A percentile compares a stretch with the other conserved stretches of the same genome.
These are phyloP conservation scores for Garcileccinum viscosum DNA, from an alignment of 1,284 basidiomycete species.

Conservation along the genomic window DNA sequence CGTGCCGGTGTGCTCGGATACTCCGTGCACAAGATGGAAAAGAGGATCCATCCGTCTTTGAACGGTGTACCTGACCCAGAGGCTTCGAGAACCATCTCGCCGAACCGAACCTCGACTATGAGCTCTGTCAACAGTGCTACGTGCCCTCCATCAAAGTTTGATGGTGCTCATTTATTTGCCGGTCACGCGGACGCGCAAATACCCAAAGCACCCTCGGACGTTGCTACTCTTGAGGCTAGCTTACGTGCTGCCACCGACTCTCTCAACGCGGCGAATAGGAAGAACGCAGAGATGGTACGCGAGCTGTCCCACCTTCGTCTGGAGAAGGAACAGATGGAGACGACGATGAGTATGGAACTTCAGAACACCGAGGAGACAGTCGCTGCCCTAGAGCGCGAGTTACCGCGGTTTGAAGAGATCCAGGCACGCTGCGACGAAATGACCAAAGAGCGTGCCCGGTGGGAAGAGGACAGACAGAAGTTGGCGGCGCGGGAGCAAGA, in stretches of 20 bases:
- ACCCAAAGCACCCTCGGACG: conserved; percentile 46
- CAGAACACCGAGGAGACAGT: conserved; percentile 70
- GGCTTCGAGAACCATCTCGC: conserved; percentile 60
- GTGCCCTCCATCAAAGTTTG: conserved; percentile 63
- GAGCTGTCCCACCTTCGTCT: conserved; percentile 64
- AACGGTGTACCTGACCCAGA: conserved; percentile 40
- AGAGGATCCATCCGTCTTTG: conserved; percentile 50
- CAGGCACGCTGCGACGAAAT: conserved; percentile 59
- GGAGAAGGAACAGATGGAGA: conserved; percentile 72
- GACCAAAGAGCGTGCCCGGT: conserved; percentile 53
- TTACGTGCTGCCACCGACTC: conserved; percentile 63
- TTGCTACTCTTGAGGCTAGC: conserved; percentile 60
- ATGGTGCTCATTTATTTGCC: conserved; percentile 82
- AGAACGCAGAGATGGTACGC: conserved; percentile 63
- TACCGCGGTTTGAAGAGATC: conserved; percentile 59
- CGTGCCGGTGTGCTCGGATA: conserved; percentile 78
- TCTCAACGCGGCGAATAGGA: conserved; percentile 61
- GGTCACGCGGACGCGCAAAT: conserved; percentile 72
- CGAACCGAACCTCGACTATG: conserved; percentile 55
- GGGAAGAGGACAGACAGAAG: conserved; percentile 60
- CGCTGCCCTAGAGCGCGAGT: conserved; percentile 63
- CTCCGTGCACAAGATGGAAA: conserved; percentile 72
- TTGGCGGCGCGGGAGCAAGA: conserved; percentile 52
- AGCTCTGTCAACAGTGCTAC: conserved; percentile 58
- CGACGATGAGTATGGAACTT: conserved; percentile 65